Evolutionary conservation across 2,329 filamentous ascomycete species (phyloP).

Genomic region (Colletotrichum limetticola): DNA sequence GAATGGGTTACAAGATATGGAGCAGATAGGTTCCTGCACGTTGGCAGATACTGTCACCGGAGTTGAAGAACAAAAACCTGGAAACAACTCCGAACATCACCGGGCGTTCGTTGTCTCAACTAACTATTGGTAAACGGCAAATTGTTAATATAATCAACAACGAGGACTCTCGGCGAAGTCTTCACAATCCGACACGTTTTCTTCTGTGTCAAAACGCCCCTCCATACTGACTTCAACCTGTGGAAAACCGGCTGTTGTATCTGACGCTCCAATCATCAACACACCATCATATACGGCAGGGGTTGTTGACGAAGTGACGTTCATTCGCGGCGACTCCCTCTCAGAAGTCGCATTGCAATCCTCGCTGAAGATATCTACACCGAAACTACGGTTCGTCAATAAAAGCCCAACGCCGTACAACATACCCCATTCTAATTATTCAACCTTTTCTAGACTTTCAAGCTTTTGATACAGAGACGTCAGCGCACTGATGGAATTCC

Average conservation of each 20-base stretch:
- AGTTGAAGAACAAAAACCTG: not conserved
- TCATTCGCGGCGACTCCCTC: not conserved
- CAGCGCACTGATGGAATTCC: not conserved
- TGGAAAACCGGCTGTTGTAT: too few species aligned
- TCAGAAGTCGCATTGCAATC: too few species aligned
- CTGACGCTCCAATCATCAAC: not conserved
- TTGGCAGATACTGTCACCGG: not conserved
- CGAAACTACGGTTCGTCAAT: not conserved
- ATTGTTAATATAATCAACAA: not conserved
- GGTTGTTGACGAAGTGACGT: not conserved
- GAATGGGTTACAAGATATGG: not conserved
- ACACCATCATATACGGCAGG: not conserved
- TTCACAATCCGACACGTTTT: not conserved
- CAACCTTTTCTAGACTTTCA: not conserved
- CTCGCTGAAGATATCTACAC: not conserved
- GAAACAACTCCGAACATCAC: conserved; percentile 9
- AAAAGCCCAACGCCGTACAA: not conserved
- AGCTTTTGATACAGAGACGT: too few species aligned
- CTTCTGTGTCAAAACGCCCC: not conserved
- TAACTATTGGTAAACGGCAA: not conserved
- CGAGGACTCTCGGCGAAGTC: not conserved
- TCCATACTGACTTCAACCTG: not conserved
- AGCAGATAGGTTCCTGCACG: not conserved
- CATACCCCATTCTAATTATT: not conserved
- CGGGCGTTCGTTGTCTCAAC: not conserved